A percentile compares a stretch with the other conserved stretches of the same genome.
Conservation (phyloP, 2,329 filamentous ascomycete genomes). For the Neonectria punicea region DNA sequence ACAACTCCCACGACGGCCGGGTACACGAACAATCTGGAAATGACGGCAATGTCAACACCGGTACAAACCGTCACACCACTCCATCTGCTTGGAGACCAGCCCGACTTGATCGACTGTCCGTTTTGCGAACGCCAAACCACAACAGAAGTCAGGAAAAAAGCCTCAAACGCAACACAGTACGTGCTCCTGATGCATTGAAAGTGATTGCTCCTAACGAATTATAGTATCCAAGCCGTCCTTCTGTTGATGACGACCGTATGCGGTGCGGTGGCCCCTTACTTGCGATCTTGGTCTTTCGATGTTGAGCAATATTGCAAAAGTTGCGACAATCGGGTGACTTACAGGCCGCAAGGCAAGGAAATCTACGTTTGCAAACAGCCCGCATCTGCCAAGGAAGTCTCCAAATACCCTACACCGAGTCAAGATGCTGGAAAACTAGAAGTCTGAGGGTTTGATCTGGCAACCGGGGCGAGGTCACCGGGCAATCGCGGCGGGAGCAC, state of each 20-base stretch:
- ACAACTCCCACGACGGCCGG: neutral
- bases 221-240: slow-evolving; percentile 15
- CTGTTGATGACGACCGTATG: slow-evolving; percentile 17
- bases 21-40: neutral
- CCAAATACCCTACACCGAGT: slow-evolving; percentile 5
- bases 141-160: slow-evolving; percentile 23
- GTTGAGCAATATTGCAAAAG: slow-evolving; percentile 19
- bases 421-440: neutral
- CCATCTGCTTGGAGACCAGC: slow-evolving; percentile 24
- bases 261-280: slow-evolving; percentile 11
- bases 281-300: slow-evolving; percentile 20
- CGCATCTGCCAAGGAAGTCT: neutral
- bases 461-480: neutral
- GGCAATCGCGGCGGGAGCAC: neutral
- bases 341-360: slow-evolving; percentile 20
- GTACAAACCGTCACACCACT: slow-evolving; percentile 16
- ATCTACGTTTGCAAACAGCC: slow-evolving; percentile 24
- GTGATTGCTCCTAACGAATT: neutral
- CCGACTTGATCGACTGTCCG: slow-evolving; percentile 24
- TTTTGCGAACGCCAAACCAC: slow-evolving; percentile 16
- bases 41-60: neutral
- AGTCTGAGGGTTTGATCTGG: neutral
- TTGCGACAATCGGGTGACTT: slow-evolving; percentile 20
- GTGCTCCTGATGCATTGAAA: neutral
- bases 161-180: slow-evolving; percentile 26